Evolutionary conservation across 73 alveolate genomes (phyloP).

Genomic region (Paramecium bursaria): DNA sequence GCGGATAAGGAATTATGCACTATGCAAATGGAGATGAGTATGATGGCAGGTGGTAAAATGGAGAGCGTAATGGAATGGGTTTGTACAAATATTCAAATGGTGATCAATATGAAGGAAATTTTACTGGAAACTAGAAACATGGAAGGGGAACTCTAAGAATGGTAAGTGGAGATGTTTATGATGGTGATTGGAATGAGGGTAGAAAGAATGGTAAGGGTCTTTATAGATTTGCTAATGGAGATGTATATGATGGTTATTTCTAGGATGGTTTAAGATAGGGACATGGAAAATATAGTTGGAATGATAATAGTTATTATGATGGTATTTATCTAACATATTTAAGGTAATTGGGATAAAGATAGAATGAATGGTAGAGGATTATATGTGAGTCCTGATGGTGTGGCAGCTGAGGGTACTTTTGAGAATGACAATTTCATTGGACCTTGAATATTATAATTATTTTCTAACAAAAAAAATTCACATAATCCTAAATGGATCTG

Average conservation of each 20-base stretch:
- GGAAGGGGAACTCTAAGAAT: constrained; percentile 61
- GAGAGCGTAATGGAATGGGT: constrained; percentile 72
- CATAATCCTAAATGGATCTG: too few relatives aligned
- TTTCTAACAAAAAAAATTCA: too few relatives aligned
- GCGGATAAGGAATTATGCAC: constrained; percentile 63
- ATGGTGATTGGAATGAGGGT: constrained; percentile 73
- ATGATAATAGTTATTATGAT: constrained; percentile 43
- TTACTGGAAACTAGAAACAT: constrained; percentile 57
- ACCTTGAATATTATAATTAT: too few relatives aligned
- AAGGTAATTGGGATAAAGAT: constrained; percentile 65
- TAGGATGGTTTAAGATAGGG: constrained; percentile 71
- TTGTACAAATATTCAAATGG: constrained; percentile 63
- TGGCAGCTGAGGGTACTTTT: constrained; percentile 58
- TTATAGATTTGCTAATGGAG: constrained; percentile 72
- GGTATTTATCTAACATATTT: background rate
- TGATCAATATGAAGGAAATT: constrained; percentile 70
- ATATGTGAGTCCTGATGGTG: constrained; percentile 65
- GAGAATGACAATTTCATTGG: constrained; percentile 70
- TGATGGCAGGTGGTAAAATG: constrained; percentile 69
- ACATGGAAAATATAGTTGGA: constrained; percentile 66
- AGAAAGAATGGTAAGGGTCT: constrained; percentile 72
- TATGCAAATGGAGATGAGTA: constrained; percentile 70
- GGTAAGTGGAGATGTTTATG: constrained; percentile 70
- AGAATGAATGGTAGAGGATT: constrained; percentile 71
- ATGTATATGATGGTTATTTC: constrained; percentile 67